A percentile compares a stretch with the other conserved stretches of the same genome.
These are phyloP conservation scores for Teratosphaeria gauchensis DNA, from an alignment of 2,329 filamentous ascomycete species.

Conservation along the genomic window DNA sequence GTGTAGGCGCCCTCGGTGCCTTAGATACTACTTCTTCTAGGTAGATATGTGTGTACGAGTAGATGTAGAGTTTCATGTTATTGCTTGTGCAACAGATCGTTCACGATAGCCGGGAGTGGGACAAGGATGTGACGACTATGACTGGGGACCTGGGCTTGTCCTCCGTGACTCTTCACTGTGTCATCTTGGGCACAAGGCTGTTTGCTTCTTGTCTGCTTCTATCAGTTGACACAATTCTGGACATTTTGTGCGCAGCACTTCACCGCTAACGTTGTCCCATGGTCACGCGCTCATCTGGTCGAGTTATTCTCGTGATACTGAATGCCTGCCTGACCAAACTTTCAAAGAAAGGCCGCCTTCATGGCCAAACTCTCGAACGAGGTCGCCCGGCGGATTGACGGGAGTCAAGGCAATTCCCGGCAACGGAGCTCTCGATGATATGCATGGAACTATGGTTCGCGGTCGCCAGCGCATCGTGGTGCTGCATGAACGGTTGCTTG, in stretches of 20 bases:
- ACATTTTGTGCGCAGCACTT: background rate
- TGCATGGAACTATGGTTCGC: background rate
- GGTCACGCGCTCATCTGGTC: background rate
- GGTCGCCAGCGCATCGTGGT: background rate
- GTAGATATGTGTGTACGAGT: background rate
- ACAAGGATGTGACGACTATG: background rate
- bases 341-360: no score
- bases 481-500: background rate
- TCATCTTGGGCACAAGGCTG: background rate
- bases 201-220: background rate
- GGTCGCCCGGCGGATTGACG: background rate
- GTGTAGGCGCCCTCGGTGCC: background rate
- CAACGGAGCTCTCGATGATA: background rate
- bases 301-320: background rate
- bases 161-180: background rate
- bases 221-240: background rate
- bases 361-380: background rate
- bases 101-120: background rate
- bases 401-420: background rate
- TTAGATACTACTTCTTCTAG: background rate
- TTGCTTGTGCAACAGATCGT: background rate
- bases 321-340: background rate
- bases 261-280: background rate
- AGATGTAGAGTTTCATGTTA: background rate
- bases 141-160: background rate